These are phyloP conservation scores for Pseudotsuga menziesii DNA, from an alignment of 75 land plant species.

Conservation along the genomic window DNA sequence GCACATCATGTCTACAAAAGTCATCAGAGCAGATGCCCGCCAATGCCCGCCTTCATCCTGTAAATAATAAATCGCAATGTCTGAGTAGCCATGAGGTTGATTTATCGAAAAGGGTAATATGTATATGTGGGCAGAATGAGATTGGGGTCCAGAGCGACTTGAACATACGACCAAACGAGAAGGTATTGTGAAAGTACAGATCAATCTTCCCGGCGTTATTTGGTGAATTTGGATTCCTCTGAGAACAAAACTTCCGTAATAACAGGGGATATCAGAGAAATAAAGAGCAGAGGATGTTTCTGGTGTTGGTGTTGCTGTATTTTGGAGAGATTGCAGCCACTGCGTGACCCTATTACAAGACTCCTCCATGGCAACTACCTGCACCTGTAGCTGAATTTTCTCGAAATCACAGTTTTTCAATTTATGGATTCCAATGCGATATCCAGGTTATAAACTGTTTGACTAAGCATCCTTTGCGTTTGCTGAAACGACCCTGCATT, in stretches of 20 bases:
- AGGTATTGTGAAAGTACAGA: constrained; percentile 14
- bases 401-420: no score
- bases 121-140: not conserved
- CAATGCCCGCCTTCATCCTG: constrained; percentile 32
- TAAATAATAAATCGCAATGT: no score
- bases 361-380: not conserved
- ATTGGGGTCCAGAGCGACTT: not conserved
- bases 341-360: not conserved
- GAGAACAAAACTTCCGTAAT: not conserved
- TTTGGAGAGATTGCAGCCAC: constrained; percentile 1
- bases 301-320: not conserved
- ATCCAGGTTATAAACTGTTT: no score
- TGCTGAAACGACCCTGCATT: no score
- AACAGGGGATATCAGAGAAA: not conserved
- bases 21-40: constrained; percentile 22
- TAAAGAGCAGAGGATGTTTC: not conserved
- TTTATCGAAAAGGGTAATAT: no score
- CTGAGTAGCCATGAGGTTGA: no score
- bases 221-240: not conserved
- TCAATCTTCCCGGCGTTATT: not conserved
- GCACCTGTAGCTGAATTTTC: no score
- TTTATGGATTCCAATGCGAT: no score
- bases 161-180: constrained; percentile 4
- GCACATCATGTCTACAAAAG: constrained; percentile 21
- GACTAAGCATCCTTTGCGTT: no score